Percentiles rank a stretch among this genome's conserved stretches.
Conservation (phyloP, 805 yeast genomes). For the Zygotorulaspora sp. region DNA sequence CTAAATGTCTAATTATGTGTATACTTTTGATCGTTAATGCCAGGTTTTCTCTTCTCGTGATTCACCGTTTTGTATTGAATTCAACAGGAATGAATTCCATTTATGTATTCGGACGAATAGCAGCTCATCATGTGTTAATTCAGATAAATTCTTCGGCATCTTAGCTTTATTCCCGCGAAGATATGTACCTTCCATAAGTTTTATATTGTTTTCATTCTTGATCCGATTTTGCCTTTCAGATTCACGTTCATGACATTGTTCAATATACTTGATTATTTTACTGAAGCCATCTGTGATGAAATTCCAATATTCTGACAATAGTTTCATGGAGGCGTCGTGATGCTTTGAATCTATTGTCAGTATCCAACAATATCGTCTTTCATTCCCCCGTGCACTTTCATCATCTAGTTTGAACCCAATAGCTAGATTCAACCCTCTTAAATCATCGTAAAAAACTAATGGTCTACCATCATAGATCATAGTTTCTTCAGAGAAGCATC, state of each 20-base stretch:
- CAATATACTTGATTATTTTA: slow-evolving; percentile 41
- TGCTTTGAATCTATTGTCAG: slow-evolving; percentile 53
- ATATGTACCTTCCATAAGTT: slow-evolving; percentile 38
- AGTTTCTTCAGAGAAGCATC: slow-evolving; percentile 63
- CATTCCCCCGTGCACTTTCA: slow-evolving; percentile 66
- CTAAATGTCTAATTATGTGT: slow-evolving; percentile 58
- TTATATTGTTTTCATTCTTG: slow-evolving; percentile 40
- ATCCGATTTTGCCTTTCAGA: slow-evolving; percentile 28
- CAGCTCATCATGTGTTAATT: slow-evolving; percentile 49
- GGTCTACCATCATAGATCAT: slow-evolving; percentile 56
- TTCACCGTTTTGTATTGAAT: slow-evolving; percentile 15
- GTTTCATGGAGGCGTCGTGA: slow-evolving; percentile 27
- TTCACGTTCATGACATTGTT: slow-evolving; percentile 27
- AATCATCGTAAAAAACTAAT: slow-evolving; percentile 57
- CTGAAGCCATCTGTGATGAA: slow-evolving; percentile 41
- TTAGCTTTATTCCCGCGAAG: slow-evolving; percentile 52
- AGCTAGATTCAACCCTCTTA: slow-evolving; percentile 55
- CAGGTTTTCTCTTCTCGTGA: background rate
- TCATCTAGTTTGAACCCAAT: slow-evolving; percentile 60
- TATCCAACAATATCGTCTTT: slow-evolving; percentile 59
- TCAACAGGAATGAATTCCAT: slow-evolving; percentile 55
- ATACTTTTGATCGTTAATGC: slow-evolving; percentile 1
- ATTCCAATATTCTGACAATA: slow-evolving; percentile 52
- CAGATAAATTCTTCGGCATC: slow-evolving; percentile 51
- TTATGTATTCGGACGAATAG: slow-evolving; percentile 54